Base-by-base conservation (phyloP, 1,284 basidiomycete species). In the Malassezia brasiliensis region DNA sequence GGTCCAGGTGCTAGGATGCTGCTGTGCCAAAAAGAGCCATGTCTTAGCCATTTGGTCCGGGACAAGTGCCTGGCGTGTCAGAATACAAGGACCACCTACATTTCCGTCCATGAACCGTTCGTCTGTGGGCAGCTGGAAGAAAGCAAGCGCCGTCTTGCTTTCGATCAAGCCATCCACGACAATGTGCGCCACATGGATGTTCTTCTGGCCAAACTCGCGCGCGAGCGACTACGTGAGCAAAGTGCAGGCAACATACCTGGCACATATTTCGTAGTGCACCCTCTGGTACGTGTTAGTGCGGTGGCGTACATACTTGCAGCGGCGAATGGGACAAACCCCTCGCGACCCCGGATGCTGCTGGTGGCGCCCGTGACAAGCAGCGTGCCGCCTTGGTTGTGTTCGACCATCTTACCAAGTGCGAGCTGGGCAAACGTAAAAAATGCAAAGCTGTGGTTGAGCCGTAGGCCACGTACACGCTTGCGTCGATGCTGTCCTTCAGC, bases 81-180 rank as follows among this genome's bases (percentile, higher is more conserved):
- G 34, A 28, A 28, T 4, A 28, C 25, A 7, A 4, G 25, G 7
- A 28, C 25, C n/a, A 56, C 63, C 35, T 41, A 67, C 67, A 2
- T 53, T 40, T 9, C 62, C 66, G 28, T 61, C 48, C 2, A 39
- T 36, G 48, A 69, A 69, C 20, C 65, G 52, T 15, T 60, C 59
- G 11, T 57, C 59, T 22, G 62, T 52, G 19, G 62, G 58, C 49
- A 66, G 56, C 40, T 62, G 62, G 11, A 69, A 37, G 47, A 30
- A 61, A 12, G 60, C 49, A 15, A 61, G 47, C 9, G 64, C 64
- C 10, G 60, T 49, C n/a, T 67, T 53, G 28, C 56, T 60, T 25
- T 67, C 63, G 48, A 69, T 66, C 11, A 67, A 47, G 12, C 67
- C 67, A 40, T 69, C 67, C 41, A 67, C 53, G 41, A 69, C 55